A percentile compares a stretch with the other conserved stretches of the same genome.
Conservation (phyloP, 306 rosid species). For the Cucurbita ficifolia region DNA sequence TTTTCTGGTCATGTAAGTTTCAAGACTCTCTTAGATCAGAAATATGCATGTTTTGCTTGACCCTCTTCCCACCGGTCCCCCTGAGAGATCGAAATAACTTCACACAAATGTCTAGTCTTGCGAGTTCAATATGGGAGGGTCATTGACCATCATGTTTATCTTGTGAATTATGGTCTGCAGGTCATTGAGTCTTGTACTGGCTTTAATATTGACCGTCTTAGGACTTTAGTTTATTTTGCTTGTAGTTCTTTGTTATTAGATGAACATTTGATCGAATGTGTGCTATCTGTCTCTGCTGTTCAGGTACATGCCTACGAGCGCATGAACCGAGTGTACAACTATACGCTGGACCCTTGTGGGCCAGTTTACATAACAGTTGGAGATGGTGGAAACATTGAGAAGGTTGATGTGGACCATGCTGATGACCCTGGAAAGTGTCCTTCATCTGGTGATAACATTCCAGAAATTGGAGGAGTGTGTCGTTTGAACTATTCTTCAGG, state of each 20-base stretch:
- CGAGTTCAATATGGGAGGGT: not conserved
- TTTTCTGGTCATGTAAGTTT: constrained; percentile 80
- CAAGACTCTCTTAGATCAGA: not conserved
- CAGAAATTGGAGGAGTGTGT: constrained; percentile 81
- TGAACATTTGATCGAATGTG: not conserved
- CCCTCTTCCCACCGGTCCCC: not conserved
- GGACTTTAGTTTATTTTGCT: not conserved
- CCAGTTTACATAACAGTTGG: constrained; percentile 80
- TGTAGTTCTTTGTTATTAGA: not conserved
- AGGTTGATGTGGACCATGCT: constrained; percentile 75
- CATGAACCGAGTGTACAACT: constrained; percentile 74
- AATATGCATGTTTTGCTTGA: not conserved
- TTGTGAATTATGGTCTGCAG: not conserved
- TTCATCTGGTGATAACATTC: constrained; percentile 51
- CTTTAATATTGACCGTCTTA: not conserved
- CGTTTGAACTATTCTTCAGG: constrained; percentile 58
- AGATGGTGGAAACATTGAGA: constrained; percentile 87
- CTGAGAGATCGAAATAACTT: not conserved
- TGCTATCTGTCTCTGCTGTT: constrained; percentile 5
- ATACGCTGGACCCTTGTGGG: constrained; percentile 67
- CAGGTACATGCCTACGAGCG: constrained; percentile 95
- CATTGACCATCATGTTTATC: not conserved
- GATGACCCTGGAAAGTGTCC: constrained; percentile 90
- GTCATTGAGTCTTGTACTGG: not conserved
- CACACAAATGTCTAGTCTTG: not conserved